phyloP scores from a whole-genome alignment of 352 stramenopile genomes.

The Globisporangium middletonii region DNA sequence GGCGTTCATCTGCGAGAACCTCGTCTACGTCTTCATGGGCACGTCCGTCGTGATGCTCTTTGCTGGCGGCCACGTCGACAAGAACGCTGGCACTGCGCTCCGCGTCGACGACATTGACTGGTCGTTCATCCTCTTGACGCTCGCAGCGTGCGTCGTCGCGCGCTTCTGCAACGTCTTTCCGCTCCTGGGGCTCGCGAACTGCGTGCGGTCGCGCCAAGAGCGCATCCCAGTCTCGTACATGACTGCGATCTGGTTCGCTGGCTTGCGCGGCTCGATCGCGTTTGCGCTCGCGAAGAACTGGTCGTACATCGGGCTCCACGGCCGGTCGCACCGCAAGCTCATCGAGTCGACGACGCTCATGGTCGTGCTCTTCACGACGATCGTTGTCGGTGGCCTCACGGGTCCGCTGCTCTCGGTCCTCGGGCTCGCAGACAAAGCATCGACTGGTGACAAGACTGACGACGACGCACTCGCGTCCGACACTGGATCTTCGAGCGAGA shows the following conservation, averaged over 20 bases:
- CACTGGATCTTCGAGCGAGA: conserved; percentile 17
- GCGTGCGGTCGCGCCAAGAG: conserved; percentile 38
- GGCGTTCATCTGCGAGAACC: conserved; percentile 75
- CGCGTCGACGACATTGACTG: conserved; percentile 77
- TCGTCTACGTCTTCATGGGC: conserved; percentile 87
- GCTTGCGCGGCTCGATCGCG: conserved; percentile 90
- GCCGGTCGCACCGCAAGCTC: conserved; percentile 64
- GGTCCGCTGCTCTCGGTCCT: conserved; percentile 60
- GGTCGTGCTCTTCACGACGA: conserved; percentile 84
- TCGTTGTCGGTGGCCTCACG: conserved; percentile 72
- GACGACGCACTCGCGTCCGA: conserved; percentile 31
- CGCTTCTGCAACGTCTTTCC: conserved; percentile 80
- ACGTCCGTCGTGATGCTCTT: conserved; percentile 84
- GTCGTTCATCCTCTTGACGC: conserved; percentile 73
- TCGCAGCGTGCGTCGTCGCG: conserved; percentile 58
- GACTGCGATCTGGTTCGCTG: conserved; percentile 90
- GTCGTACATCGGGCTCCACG: conserved; percentile 67
- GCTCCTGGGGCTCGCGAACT: conserved; percentile 68
- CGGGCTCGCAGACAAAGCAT: conserved; percentile 26
- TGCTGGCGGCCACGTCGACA: conserved; percentile 44
- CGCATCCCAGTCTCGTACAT: conserved; percentile 72
- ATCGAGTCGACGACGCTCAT: conserved; percentile 86
- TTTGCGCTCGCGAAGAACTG: conserved; percentile 89
- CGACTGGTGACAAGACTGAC: conserved; percentile 17
- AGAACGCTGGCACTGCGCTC: conserved; percentile 47